Base-by-base conservation (phyloP, 2,329 filamentous ascomycete genomes). In the Hortaea sp. region DNA sequence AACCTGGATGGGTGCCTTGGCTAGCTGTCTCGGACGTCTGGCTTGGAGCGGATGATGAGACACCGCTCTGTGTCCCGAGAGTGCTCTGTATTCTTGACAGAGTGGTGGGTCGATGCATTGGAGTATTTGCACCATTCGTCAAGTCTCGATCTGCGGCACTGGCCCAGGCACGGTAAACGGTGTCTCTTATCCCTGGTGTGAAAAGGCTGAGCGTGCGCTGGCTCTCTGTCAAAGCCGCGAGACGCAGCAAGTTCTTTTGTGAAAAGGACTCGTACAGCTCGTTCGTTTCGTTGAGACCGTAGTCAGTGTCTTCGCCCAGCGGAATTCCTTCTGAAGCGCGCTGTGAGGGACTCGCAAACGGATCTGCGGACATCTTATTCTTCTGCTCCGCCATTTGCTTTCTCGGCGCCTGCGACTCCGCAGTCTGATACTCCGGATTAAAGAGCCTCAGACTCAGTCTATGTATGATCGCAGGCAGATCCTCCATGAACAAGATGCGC, bases 401-500 rank as follows among this genome's bases (percentile, higher is more conserved):
- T 48, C 74, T 74, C 47, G 69, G 72, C 47, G 71, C 63, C 7
- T 69, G 62, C 52, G 70, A 56, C 54, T 86, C 83, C 42, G 79
- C 77, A 20, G 79, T 76, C 43, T 81, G 75, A 63, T 92, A 87
- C 56, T 97, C 90, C 0, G 89, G 87, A 45, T 88, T 92, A 82
- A 88, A 95, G 42, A 95, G 68, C 53, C 86, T 81, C 47, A 97
- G 71, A 0, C 90, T 97, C 13, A 98, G 70, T 43, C 88, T 80
- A 66, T 98, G 92, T 51, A 98, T 95, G 49, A 97, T 97, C 42
- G 90, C 89, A 0, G 92, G 92, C 27, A 98, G 70, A 64, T 98
- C 92, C 53, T 98, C 90, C 88, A 97, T 97, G 74, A 98, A 94
- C 54, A 98, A 65, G 45, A 89, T 88, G 29, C 92, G 82, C 50